Conservation (phyloP, 2,329 filamentous ascomycete genomes). For the Cadophora gregata region DNA sequence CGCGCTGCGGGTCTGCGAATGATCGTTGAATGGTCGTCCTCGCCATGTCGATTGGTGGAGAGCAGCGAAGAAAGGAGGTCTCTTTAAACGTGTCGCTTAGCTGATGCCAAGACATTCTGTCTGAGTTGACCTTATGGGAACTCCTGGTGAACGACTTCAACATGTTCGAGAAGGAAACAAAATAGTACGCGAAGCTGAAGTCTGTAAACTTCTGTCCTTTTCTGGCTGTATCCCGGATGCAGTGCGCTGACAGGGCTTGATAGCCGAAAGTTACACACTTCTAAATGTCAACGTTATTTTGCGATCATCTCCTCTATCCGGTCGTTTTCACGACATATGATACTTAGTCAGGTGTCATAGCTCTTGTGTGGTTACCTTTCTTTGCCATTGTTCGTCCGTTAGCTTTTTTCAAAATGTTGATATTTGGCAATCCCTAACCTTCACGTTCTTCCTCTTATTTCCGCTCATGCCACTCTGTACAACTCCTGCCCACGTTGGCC, state of each 20-base stretch:
- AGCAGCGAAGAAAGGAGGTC: neutral
- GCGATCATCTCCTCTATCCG: no score
- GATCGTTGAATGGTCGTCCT: neutral
- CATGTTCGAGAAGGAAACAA: neutral
- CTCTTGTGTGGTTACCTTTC: no score
- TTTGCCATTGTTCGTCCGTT: no score
- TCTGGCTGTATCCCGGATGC: neutral
- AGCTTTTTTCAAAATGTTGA: neutral
- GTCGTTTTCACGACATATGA: neutral
- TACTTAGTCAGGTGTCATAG: neutral
- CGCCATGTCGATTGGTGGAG: neutral
- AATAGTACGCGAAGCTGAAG: neutral
- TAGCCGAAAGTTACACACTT: no score
- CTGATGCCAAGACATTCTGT: neutral
- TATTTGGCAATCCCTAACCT: neutral
- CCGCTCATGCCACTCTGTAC: neutral
- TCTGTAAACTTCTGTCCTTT: neutral
- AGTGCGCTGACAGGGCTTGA: no score
- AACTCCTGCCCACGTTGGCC: neutral
- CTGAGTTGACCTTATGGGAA: neutral
- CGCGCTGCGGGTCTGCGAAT: constrained; percentile 9
- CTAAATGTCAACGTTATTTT: no score
- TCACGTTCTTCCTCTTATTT: constrained; percentile 3
- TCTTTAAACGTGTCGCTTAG: neutral
- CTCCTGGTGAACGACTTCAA: neutral